A percentile compares a stretch with the other conserved stretches of the same genome.
Evolutionary conservation across 1,284 basidiomycete genomes (phyloP).

Genomic region (Chiua sp.): DNA sequence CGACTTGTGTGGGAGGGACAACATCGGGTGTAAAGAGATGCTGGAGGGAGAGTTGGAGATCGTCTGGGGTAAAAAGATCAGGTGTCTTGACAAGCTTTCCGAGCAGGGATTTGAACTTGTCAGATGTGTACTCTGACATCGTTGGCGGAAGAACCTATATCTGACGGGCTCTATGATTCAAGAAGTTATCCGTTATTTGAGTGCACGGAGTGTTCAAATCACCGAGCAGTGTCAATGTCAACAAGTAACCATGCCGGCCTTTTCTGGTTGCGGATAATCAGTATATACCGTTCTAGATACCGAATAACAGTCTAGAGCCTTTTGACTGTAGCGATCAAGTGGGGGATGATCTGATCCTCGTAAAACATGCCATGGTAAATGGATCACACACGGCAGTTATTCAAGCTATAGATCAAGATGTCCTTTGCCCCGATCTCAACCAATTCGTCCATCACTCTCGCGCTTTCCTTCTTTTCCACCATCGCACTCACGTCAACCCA

Average conservation of each 20-base stretch:
- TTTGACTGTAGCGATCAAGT: no score
- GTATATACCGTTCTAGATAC: no score
- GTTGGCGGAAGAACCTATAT: background rate
- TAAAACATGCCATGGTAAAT: background rate
- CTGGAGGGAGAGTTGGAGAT: constrained; percentile 72
- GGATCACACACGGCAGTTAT: constrained; percentile 86
- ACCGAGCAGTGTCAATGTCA: no score
- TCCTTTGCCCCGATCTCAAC: constrained; percentile 88
- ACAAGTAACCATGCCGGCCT: no score
- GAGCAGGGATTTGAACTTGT: constrained; percentile 72
- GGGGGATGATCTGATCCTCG: no score
- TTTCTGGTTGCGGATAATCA: no score
- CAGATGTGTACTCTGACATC: background rate
- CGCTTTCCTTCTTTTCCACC: constrained; percentile 88
- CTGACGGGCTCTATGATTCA: no score
- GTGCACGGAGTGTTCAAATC: no score
- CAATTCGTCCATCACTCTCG: constrained; percentile 91
- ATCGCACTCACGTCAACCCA: constrained; percentile 96
- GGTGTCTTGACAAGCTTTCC: constrained; percentile 81
- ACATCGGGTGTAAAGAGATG: constrained; percentile 75
- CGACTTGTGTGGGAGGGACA: constrained; percentile 73
- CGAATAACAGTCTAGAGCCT: no score
- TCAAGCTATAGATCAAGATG: constrained; percentile 87
- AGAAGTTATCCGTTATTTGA: background rate
- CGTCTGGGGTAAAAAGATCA: constrained; percentile 72